phyloP scores from a whole-genome alignment of 495 filamentous ascomycete genomes.

The Aspergillus kassunensis region DNA sequence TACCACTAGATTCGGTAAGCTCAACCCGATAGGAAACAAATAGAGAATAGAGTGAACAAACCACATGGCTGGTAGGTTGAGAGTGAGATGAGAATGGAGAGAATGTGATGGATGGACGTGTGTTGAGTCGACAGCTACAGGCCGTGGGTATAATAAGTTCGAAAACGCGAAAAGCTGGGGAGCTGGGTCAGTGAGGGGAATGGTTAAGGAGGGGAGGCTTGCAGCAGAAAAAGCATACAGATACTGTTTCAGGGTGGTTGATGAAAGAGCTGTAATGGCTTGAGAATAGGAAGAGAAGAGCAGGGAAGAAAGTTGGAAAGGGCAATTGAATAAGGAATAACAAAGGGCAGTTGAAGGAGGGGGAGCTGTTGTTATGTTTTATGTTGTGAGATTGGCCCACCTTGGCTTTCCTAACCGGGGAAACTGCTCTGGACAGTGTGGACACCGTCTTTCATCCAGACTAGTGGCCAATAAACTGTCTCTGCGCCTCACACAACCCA shows the following conservation, averaged over 20 bases:
- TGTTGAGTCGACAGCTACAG: neutral
- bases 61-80: constrained; percentile 32
- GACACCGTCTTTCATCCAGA: constrained; percentile 9
- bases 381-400: constrained; percentile 27
- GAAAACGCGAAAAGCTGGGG: neutral
- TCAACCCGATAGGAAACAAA: neutral
- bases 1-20: constrained; percentile 61
- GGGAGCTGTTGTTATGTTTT: constrained; percentile 31
- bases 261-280: neutral
- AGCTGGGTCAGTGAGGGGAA: constrained; percentile 5
- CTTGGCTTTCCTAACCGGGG: constrained; percentile 19
- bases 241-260: no score
- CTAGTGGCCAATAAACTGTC: constrained; percentile 22
- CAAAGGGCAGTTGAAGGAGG: constrained; percentile 21
- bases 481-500: constrained; percentile 24
- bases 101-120: neutral
- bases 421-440: constrained; percentile 23
- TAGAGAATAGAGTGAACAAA: constrained; percentile 18
- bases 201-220: neutral
- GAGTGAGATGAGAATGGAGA: neutral
- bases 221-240: neutral
- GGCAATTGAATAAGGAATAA: constrained; percentile 16
- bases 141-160: neutral
- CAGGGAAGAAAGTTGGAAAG: constrained; percentile 2
- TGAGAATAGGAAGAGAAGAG: neutral